Base-by-base conservation (phyloP, 805 yeast genomes). In the Candida chauliodis region DNA sequence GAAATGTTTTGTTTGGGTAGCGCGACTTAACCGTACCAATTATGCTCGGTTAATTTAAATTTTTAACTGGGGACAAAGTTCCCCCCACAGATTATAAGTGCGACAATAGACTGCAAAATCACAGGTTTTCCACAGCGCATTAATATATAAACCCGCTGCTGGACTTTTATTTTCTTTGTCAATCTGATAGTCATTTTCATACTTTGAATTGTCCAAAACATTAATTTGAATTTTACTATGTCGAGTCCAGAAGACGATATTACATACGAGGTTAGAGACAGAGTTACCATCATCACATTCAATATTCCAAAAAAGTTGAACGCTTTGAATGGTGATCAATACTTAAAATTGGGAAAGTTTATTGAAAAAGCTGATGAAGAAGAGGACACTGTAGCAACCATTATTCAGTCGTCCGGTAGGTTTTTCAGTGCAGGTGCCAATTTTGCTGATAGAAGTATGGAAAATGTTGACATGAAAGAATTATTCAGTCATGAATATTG, bases 391-490 rank as follows among this genome's bases (percentile, higher is more conserved):
- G 52, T 73, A 6, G 71, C 78, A 17, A 88, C 96, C 1, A 63
- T 84, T 35, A 59, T 88, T 34, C 80, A 78, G 52, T 71, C 88
- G 23, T 68, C 83, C 0, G 95, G 95, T 0, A 69, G 81, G 41
- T 84, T 75, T 56, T 88, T 87, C 58, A 79, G 88, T 18, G 84
- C 95, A 5, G 96, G 96, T 18, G 96, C 95, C 15, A 81, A 87
- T 54, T 75, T 84, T 36, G 71, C 64, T 34, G 69, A 62, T 30
- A 53, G 45, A 37, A 59, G 67, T 0, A 41, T 64, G 38, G 36
- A 52, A 13, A 48, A 63, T 5, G 59, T 52, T 25, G 58, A 63
- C 11, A 44, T 53, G 13, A 53, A 56, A 24, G 53, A 61, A 40
- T 42, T 62, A 44, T 55, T 69, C 55, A 45, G 66, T 52, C 52